Base-by-base conservation (phyloP, 2,329 filamentous ascomycete species). In the Fusarium euwallaceae region DNA sequence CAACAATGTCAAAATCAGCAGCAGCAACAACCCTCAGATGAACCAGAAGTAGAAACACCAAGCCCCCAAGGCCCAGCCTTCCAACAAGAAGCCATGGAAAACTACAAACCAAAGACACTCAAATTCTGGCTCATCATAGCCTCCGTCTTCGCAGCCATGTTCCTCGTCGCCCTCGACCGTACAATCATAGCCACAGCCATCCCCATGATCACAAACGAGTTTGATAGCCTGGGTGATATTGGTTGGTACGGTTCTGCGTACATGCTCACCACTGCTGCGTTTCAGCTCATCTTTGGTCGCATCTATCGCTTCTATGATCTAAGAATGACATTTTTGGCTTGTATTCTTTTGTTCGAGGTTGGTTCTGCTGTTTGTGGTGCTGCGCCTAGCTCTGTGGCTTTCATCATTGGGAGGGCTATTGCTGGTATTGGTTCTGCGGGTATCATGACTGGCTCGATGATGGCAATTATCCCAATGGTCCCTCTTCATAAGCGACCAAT, bases 181-280 rank as follows among this genome's bases (percentile, higher is more conserved):
- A 89, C 88, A n/a, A 90, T 90, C 72, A 83, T 90, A 58, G 85
- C 88, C 6, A 90, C 88, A 3, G 88, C 88, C 12, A 86, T 89
- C 27, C 88, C 88, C 2, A 81, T 83, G 37, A 90, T 90, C 77
- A 88, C 87, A n/a, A 84, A 89, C 74, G 87, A 89, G 22, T 90
- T 90, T 78, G 82, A 88, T 56, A 88, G 88, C 61, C 81, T 91
- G 3, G 86, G 87, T 2, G 90, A 92, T 70, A 89, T 92, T 66
- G 89, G 89, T 61, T 92, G 90, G 90, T 92, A 92, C 79, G 89
- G 88, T 6, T 89, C 88, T 41, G 86, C 89, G 1, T 91, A 91
- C 78, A 88, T 91, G 84, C 82, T 92, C 72, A 90, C 89, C 14
- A 88, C 88, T 3, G 86, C 88, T 8, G 87, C 88, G n/a, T 83